A percentile compares a stretch with the other conserved stretches of the same genome.
Conservation (phyloP, 345 rosid species). For the Kandelia obovata region DNA sequence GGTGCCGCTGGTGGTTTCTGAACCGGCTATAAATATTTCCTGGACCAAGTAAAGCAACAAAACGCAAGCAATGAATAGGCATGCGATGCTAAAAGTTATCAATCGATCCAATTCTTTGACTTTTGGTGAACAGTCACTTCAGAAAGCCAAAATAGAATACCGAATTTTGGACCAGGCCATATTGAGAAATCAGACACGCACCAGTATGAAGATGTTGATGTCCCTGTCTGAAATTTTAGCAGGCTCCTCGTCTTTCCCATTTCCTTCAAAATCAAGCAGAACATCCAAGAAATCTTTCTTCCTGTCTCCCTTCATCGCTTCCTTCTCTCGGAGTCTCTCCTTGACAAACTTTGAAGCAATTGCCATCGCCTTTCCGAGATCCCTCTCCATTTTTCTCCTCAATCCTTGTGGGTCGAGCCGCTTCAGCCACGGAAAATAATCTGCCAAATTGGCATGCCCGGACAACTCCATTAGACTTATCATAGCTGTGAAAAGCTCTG, state of each 20-base stretch:
- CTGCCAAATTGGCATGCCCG: slow-evolving; percentile 38
- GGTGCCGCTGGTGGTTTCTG: slow-evolving; percentile 59
- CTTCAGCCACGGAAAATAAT: slow-evolving; percentile 41
- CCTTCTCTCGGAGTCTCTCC: slow-evolving; percentile 30
- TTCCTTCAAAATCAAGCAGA: slow-evolving; percentile 46
- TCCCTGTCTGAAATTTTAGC: slow-evolving; percentile 30
- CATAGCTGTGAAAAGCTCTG: slow-evolving; percentile 32
- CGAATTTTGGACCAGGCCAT: too few relatives aligned
- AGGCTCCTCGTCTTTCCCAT: slow-evolving; percentile 49
- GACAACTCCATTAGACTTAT: slow-evolving; percentile 34
- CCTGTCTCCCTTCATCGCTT: neutral
- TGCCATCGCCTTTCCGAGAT: slow-evolving; percentile 46
- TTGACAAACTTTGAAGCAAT: slow-evolving; percentile 41
- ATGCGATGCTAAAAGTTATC: too few relatives aligned
- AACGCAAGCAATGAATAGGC: too few relatives aligned
- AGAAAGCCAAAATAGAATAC: too few relatives aligned
- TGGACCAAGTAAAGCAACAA: slow-evolving; percentile 10
- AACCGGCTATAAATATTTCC: slow-evolving; percentile 62
- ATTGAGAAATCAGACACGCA: slow-evolving; percentile 9
- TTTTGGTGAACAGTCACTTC: too few relatives aligned
- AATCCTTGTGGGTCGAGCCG: slow-evolving; percentile 55
- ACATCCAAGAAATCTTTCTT: slow-evolving; percentile 49
- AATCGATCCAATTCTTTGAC: too few relatives aligned
- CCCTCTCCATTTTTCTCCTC: slow-evolving; percentile 42
- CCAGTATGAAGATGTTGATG: slow-evolving; percentile 45